Base-by-base conservation (phyloP, 2,329 filamentous ascomycete species). In the Ophiostoma sp. region DNA sequence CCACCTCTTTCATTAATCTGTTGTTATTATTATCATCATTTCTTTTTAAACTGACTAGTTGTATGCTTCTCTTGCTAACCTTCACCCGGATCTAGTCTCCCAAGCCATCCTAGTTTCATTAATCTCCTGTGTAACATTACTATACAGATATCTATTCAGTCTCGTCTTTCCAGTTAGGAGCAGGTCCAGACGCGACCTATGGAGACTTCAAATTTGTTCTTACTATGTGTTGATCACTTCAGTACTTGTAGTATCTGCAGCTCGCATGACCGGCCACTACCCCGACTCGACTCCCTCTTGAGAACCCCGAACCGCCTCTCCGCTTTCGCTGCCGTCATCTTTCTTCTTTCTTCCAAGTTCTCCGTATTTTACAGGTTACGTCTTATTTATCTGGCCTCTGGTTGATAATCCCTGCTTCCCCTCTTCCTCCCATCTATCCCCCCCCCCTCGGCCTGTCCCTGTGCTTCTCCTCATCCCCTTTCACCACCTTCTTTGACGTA, bases 311-410 rank as follows among this genome's bases (percentile, higher is more conserved):
- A 60, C 27, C 6, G 8, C n/a, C 55, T 60, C 55, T 60, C 55
- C 55, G 55, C 55, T 60, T 60, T 60, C 55, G 18, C 55, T 60
- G 27, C 27, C 55, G 55, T 60, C 55, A 60, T 38, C 27, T 14
- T 60, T 14, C 55, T 60, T 38, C 27, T 14, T 60, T 14, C 55
- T 60, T 36, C 9, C 55, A 60, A 16, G 27, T 60, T 14, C 27
- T 55, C n/a, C 9, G 49, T 9, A 9, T 55, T 18, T 55, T n/a
- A 55, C 18, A 7, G 9, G 16, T 11, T 55, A 55, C 18, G 18
- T 36, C 47, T 11, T 55, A 4, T 27, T 27, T 27, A 27, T 27
- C 27, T 27, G 27, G 27, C 2, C 27, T 14, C 49, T 55, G 49
- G 49, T 27, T 55, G 49, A 55, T 27, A 27, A 1, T 55, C 49